Conservation (phyloP, 208 protist genomes). For the Perkinsela sp. region DNA sequence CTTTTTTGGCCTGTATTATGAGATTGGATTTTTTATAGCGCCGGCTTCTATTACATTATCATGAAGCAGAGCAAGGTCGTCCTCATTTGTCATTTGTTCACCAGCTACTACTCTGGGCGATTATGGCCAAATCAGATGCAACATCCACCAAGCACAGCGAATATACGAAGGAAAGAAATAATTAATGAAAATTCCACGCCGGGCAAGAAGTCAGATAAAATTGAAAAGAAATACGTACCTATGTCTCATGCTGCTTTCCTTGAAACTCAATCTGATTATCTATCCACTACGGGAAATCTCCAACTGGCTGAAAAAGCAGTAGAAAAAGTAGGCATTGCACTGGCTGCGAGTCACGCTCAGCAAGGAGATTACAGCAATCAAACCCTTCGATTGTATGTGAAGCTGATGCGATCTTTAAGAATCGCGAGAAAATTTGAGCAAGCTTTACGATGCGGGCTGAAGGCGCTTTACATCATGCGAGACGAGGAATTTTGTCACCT, state of each 20-base stretch:
- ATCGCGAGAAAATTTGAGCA: neutral
- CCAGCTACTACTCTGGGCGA: neutral
- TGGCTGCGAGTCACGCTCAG: neutral
- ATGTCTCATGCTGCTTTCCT: neutral
- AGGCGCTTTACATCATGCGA: neutral
- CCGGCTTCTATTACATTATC: too few species aligned
- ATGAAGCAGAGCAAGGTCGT: neutral
- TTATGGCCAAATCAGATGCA: neutral
- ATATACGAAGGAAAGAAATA: too few species aligned
- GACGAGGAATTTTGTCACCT: neutral
- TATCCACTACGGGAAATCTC: neutral
- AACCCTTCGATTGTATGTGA: neutral
- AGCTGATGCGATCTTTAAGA: neutral
- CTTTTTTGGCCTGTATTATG: too few species aligned
- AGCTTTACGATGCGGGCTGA: neutral
- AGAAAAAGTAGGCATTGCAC: neutral
- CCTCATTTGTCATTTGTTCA: neutral
- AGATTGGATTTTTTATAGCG: too few species aligned
- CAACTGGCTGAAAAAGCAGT: neutral
- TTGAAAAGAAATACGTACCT: neutral
- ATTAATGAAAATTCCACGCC: too few species aligned
- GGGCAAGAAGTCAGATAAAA: too few species aligned
- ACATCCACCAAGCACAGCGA: too few species aligned
- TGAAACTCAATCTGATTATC: neutral
- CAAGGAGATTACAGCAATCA: neutral